Evolutionary conservation across 345 rosid genomes (phyloP).

Genomic region (Cochlearia excelsa): DNA sequence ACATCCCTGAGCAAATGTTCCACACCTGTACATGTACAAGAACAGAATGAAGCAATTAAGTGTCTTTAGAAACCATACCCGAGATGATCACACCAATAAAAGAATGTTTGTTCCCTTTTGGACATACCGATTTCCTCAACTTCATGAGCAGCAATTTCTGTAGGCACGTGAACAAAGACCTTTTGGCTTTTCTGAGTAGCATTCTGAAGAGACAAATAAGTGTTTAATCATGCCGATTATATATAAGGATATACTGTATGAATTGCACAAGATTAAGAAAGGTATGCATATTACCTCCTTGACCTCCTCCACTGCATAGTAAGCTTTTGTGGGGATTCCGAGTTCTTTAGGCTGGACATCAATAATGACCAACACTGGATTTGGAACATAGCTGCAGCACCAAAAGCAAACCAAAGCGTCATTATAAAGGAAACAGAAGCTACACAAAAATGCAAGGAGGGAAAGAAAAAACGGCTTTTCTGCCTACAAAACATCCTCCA

Average conservation of each 20-base stretch:
- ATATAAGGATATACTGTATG: constrained; percentile 11
- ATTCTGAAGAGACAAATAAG: constrained; percentile 43
- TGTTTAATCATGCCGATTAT: neutral
- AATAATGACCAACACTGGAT: constrained; percentile 85
- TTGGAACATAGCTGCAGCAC: constrained; percentile 60
- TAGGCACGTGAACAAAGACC: constrained; percentile 68
- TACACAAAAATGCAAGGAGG: neutral
- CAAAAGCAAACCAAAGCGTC: constrained; percentile 15
- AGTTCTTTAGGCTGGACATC: constrained; percentile 89
- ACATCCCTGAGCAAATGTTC: constrained; percentile 84
- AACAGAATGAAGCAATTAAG: constrained; percentile 6
- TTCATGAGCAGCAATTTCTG: constrained; percentile 55
- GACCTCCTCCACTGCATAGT: constrained; percentile 85
- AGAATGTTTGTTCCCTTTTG: neutral
- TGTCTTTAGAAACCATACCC: constrained; percentile 5
- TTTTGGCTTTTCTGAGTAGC: constrained; percentile 89
- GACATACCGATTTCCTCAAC: constrained; percentile 88
- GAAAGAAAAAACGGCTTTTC: neutral
- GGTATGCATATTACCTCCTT: constrained; percentile 52
- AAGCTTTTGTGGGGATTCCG: constrained; percentile 86
- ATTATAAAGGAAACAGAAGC: constrained; percentile 6
- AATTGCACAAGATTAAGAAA: neutral
- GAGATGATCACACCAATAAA: constrained; percentile 5
- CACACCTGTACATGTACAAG: constrained; percentile 58
- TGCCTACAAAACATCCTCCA: constrained; percentile 13